Evolutionary conservation across 768 basidiomycete species (phyloP), one percentile per base, ranked within the genome.

Genomic region (Suillus variegatus): DNA sequence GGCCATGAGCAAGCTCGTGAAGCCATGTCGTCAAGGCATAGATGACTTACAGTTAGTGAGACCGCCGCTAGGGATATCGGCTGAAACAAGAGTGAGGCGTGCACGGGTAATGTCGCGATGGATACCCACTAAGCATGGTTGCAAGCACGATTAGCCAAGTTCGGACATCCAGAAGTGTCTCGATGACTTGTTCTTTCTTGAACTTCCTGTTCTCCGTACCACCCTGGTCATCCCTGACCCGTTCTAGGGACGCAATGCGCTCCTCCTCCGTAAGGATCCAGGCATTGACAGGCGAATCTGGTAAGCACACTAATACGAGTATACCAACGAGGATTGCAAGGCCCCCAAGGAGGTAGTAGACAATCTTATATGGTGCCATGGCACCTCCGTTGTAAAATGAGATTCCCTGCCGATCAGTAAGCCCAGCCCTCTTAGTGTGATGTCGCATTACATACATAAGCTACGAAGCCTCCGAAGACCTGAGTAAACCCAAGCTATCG

Each of bases 271-370:
- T 77, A 7, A 79, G 69, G 57, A 78, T 70, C 13, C 71, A 70
- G 28, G 81, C 80, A 43, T 78, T 78, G 3, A 79, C 77, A 12
- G 78, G 79, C 1, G 77, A 80, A 68, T 81, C 80, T 4, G 82
- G 80, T 4, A 82, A 73, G 73, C 70, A 81, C 8, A 79, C n/a
- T 6, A 80, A 64, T 13, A 79, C 75, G 46, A 66, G 61, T 35
- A 77, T 41, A 8, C 75, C 76, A 36, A 82, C 76, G 18, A 81
- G 9, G 65, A 79, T 77, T 0, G 80, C 79, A 13, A 82, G 70
- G 13, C 74, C 77, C 5, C 81, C 78, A 25, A 80, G 75, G n/a
- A 81, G 68, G 57, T 78, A 64, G 69, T 78, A 80, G 18, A 82
- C 69, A 61, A 79, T 79, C 66, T 76, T 74, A 73, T 78, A 81